Evolutionary conservation across 208 protist species (phyloP).

Genomic region (Tritrichomonas foetus): DNA sequence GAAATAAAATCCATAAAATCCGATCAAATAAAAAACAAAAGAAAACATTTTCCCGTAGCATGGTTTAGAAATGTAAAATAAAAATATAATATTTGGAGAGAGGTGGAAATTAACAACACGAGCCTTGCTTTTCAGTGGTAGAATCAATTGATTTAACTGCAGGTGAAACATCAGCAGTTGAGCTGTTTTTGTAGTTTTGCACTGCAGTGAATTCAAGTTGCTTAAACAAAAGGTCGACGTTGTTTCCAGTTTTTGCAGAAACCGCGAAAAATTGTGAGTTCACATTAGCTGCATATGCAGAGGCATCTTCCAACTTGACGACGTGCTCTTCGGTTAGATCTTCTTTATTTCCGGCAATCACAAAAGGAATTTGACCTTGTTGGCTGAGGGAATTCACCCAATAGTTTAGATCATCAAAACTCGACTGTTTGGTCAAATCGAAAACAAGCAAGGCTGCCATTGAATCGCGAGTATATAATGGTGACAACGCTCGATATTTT

Average conservation of each 20-base stretch:
- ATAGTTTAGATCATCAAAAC: neutral
- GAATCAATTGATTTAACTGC: too few species aligned
- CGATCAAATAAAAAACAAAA: too few species aligned
- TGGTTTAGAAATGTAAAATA: too few species aligned
- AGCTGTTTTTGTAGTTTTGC: neutral
- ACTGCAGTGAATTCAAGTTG: neutral
- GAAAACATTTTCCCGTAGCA: too few species aligned
- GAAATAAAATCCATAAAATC: too few species aligned
- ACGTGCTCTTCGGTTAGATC: neutral
- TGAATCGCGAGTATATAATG: neutral
- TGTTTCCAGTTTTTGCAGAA: neutral
- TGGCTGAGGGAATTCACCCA: neutral
- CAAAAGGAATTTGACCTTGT: neutral
- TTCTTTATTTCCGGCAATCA: neutral
- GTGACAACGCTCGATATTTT: neutral
- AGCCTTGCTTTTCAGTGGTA: too few species aligned
- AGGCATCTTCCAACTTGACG: neutral
- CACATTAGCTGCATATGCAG: neutral
- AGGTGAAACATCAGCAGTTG: too few species aligned
- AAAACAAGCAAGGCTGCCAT: neutral
- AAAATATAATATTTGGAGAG: too few species aligned
- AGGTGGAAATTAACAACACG: too few species aligned
- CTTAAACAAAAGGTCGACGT: neutral
- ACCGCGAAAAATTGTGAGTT: neutral
- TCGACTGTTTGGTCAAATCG: neutral